Base-by-base conservation (phyloP, 345 rosid genomes). In the Firmiana major region DNA sequence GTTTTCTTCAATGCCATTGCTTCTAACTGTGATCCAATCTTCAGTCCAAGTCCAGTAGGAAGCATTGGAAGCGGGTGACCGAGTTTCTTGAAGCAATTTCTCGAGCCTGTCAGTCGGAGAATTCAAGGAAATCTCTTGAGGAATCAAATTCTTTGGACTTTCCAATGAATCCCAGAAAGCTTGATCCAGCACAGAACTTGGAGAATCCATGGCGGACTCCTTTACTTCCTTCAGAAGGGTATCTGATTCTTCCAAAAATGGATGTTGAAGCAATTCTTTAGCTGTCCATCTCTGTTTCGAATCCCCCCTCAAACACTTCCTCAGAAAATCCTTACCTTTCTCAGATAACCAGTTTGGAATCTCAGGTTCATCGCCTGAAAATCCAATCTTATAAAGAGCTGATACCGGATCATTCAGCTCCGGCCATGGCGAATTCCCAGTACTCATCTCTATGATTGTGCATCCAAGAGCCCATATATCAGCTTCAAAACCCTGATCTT, bases 381-480 rank as follows among this genome's bases (percentile, higher is more conserved):
- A 95, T 75, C 99, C 99, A 74, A 95, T 91, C 81, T 85, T 84
- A 21, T 87, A 90, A 24, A 95, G 85, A 60, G 88, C 93, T 0
- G 97, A 86, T 0, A 89, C 90, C 2, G 93, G 90, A 81, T 92
- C 89, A 48, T 78, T 78, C 65, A 85, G 21, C 83, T 86, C 90
- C 15, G 87, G 83, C 99, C 99, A 95, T 42, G 98, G 97, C 16
- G 59, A 83, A 43, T 28, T 80, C 57, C 99, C 98, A 0, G 91
- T 91, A 10, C 90, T 89, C 97, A 91, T 93, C 83, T 95, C 98
- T 51, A 93, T 80, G 77, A 90, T 72, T 71, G 84, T 79, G 74
- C 99, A 93, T 34, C 99, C 98, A 9, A 91, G 81, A 10, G 97
- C 94, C 99, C 99, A 95, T 24, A 95, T 83, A 69, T 95, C 99